phyloP scores from a whole-genome alignment of 1,284 basidiomycete species.

The Ganoderma lucidum region DNA sequence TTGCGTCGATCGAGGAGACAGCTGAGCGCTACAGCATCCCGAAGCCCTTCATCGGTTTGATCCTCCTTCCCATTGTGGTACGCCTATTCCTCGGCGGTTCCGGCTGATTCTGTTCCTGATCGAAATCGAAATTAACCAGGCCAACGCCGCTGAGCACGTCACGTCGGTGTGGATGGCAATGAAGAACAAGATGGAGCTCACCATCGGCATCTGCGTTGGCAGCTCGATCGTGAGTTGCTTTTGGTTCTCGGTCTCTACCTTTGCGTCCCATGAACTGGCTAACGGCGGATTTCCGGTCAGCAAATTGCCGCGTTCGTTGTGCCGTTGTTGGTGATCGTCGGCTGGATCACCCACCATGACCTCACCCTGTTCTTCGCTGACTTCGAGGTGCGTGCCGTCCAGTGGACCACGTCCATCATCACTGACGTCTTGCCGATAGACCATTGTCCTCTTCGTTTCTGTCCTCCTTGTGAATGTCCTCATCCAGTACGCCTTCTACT shows the following conservation, averaged over 20 bases:
- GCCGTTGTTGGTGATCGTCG: constrained; percentile 84
- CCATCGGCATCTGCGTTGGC: constrained; percentile 90
- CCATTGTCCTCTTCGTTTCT: constrained; percentile 85
- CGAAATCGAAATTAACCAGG: constrained; percentile 45
- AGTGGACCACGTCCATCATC: constrained; percentile 19
- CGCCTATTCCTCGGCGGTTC: constrained; percentile 35
- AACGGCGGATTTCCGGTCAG: constrained; percentile 42
- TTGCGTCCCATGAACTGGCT: background rate
- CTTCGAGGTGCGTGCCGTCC: constrained; percentile 65
- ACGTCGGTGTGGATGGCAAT: constrained; percentile 93
- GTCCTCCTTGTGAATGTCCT: constrained; percentile 85
- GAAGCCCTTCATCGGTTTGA: constrained; percentile 82
- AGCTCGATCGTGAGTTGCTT: constrained; percentile 77
- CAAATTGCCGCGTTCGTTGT: constrained; percentile 93
- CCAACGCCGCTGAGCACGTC: constrained; percentile 83
- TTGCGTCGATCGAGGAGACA: constrained; percentile 91
- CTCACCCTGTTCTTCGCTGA: constrained; percentile 87
- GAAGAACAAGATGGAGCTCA: constrained; percentile 88
- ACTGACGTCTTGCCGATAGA: constrained; percentile 55
- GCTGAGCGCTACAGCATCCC: constrained; percentile 83
- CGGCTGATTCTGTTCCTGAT: background rate
- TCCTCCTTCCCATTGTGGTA: constrained; percentile 78
- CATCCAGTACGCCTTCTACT: constrained; percentile 62
- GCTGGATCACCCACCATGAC: constrained; percentile 82
- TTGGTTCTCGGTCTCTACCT: background rate